phyloP scores from a whole-genome alignment of 2,329 filamentous ascomycete species.

The Fusarium longipes region DNA sequence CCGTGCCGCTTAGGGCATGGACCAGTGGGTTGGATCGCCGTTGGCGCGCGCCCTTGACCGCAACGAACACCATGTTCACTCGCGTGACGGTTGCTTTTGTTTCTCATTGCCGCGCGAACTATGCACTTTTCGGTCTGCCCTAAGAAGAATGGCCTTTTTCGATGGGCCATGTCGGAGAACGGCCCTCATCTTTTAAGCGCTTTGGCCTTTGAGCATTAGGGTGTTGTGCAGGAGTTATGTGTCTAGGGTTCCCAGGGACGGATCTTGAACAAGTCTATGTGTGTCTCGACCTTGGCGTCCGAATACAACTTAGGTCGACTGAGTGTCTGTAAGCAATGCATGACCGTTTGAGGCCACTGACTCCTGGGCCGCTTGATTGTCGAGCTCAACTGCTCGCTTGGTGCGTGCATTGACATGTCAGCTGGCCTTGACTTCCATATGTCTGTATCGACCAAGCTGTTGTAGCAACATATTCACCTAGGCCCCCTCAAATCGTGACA shows the following conservation, averaged over 20 bases:
- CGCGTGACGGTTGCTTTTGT: conserved; percentile 20
- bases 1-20: conserved; percentile 11
- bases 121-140: conserved; percentile 11
- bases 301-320: not conserved
- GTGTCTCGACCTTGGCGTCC: not conserved
- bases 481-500: not conserved
- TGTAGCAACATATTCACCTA: not conserved
- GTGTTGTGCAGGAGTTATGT: conserved; percentile 31
- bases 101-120: conserved; percentile 4
- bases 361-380: not conserved
- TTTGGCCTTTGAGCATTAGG: conserved; percentile 20
- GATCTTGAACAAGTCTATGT: conserved; percentile 9
- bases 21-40: conserved; percentile 19
- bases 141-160: conserved; percentile 8
- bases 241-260: conserved; percentile 2
- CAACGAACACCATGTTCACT: conserved; percentile 33
- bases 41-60: conserved; percentile 35
- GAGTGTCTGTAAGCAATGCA: not conserved
- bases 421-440: conserved; percentile 13
- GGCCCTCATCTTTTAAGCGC: conserved; percentile 22
- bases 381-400: not conserved
- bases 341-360: not conserved
- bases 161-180: conserved; percentile 19
- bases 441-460: conserved; percentile 20
- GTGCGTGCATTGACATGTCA: conserved; percentile 16